Conservation (phyloP, 176 grass and related monocot genomes). For the Cenchrus fungigraminus region DNA sequence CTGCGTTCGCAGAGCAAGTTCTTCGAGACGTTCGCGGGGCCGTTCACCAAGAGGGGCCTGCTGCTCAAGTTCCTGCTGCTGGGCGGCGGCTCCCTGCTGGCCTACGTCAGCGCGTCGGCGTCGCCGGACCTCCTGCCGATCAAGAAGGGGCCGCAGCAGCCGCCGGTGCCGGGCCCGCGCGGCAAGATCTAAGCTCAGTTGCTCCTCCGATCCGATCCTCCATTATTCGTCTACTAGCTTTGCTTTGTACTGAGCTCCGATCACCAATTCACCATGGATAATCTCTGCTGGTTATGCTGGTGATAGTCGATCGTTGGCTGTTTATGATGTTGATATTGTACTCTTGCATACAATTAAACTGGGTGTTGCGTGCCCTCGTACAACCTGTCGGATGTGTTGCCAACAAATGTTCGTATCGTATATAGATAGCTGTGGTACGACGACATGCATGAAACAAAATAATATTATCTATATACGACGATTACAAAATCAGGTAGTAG, state of each 20-base stretch:
- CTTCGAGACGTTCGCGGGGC: slow-evolving; percentile 92
- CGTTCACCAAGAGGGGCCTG: slow-evolving; percentile 95
- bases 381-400: neutral
- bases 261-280: slow-evolving; percentile 23
- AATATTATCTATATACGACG: too few relatives aligned
- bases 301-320: slow-evolving; percentile 11
- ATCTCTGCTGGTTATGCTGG: slow-evolving; percentile 22
- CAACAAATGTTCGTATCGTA: neutral
- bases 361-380: slow-evolving; percentile 12
- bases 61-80: slow-evolving; percentile 96
- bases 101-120: slow-evolving; percentile 72
- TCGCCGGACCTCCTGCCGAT: slow-evolving; percentile 85
- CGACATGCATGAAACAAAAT: too few relatives aligned
- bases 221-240: neutral
- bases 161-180: slow-evolving; percentile 68
- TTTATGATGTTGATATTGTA: slow-evolving; percentile 56
- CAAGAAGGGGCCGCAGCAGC: slow-evolving; percentile 97
- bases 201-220: neutral
- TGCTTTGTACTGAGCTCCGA: slow-evolving; percentile 7
- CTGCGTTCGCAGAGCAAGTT: slow-evolving; percentile 85
- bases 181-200: slow-evolving; percentile 75
- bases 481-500: too few relatives aligned
- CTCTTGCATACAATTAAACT: slow-evolving; percentile 36
- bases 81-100: slow-evolving; percentile 74
- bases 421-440: too few relatives aligned